Percentiles rank a stretch among this genome's conserved stretches.
Evolutionary conservation across 2,329 filamentous ascomycete genomes (phyloP).

Genomic region (Fusarium dlaminii): DNA sequence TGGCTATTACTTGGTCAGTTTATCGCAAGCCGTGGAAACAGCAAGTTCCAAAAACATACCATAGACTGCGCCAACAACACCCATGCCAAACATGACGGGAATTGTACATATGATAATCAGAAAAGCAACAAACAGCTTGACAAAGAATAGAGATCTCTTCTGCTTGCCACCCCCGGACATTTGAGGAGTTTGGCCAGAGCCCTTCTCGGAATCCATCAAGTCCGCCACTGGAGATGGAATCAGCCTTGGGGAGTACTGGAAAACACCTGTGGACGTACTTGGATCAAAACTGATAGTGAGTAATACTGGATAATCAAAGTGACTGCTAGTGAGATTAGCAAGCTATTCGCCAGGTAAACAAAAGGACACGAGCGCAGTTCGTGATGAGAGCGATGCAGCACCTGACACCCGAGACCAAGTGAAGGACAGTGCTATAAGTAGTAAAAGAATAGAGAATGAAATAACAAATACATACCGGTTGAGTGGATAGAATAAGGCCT

Average conservation of each 20-base stretch:
- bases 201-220: slow-evolving; percentile 43
- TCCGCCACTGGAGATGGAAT: slow-evolving; percentile 38
- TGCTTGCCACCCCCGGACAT: slow-evolving; percentile 13
- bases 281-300: slow-evolving; percentile 12
- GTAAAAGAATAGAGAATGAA: not conserved
- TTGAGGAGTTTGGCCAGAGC: slow-evolving; percentile 8
- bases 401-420: not conserved
- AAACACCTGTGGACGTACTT: slow-evolving; percentile 19
- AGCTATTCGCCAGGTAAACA: not conserved
- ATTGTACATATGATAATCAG: slow-evolving; percentile 24
- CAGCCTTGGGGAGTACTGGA: slow-evolving; percentile 6
- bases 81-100: slow-evolving; percentile 43
- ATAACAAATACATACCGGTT: slow-evolving; percentile 13
- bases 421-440: not conserved
- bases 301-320: slow-evolving; percentile 29
- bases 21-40: not conserved
- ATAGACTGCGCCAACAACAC: slow-evolving; percentile 41
- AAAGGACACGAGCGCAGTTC: not conserved
- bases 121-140: slow-evolving; percentile 23
- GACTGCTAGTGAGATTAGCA: slow-evolving; percentile 22
- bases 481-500: slow-evolving; percentile 17
- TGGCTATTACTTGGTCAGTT: slow-evolving; percentile 14
- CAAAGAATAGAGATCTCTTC: slow-evolving; percentile 7
- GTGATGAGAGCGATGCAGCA: not conserved
- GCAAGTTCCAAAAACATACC: slow-evolving; percentile 27